These are phyloP conservation scores for Candida glucosophila DNA, from an alignment of 1,139 yeast species.

Conservation along the genomic window DNA sequence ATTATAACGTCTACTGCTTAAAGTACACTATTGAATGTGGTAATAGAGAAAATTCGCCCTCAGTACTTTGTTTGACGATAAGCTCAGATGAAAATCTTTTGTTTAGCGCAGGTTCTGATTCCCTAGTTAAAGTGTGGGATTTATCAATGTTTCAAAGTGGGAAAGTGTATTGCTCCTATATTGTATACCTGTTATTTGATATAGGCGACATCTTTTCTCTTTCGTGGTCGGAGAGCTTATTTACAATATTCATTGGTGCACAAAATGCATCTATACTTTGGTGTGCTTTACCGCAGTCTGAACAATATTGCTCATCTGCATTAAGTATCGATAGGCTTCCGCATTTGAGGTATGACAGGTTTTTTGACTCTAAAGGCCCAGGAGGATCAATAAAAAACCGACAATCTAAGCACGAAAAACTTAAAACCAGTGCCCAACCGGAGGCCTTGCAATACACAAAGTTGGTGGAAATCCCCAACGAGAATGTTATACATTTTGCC, in stretches of 20 bases:
- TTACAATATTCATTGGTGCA: constrained; percentile 74
- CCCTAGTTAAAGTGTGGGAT: constrained; percentile 81
- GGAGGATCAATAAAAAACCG: constrained; percentile 47
- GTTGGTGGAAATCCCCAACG: constrained; percentile 60
- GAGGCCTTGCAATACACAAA: constrained; percentile 5
- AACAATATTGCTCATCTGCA: constrained; percentile 5
- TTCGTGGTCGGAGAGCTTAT: constrained; percentile 52
- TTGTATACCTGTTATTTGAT: constrained; percentile 76
- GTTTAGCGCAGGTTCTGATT: constrained; percentile 86
- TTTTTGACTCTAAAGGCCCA: constrained; percentile 87
- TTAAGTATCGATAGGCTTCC: constrained; percentile 45
- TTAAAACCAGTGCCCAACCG: constrained; percentile 11
- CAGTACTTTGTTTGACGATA: constrained; percentile 62
- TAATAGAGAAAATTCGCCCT: constrained; percentile 52
- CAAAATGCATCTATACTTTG: constrained; percentile 86
- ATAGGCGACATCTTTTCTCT: constrained; percentile 90
- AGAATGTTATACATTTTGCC: constrained; percentile 68
- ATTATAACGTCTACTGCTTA: constrained; percentile 53
- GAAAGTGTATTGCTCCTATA: constrained; percentile 36
- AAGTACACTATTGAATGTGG: constrained; percentile 26
- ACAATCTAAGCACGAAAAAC: constrained; percentile 22
- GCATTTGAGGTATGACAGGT: constrained; percentile 71
- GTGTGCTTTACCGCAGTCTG: constrained; percentile 25
- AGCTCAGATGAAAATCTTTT: constrained; percentile 52
- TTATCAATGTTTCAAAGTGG: constrained; percentile 17